Evolutionary conservation across 163 green algal species (phyloP), one percentile per base, ranked within the genome.

Genomic region (Scenedesmus sp.): DNA sequence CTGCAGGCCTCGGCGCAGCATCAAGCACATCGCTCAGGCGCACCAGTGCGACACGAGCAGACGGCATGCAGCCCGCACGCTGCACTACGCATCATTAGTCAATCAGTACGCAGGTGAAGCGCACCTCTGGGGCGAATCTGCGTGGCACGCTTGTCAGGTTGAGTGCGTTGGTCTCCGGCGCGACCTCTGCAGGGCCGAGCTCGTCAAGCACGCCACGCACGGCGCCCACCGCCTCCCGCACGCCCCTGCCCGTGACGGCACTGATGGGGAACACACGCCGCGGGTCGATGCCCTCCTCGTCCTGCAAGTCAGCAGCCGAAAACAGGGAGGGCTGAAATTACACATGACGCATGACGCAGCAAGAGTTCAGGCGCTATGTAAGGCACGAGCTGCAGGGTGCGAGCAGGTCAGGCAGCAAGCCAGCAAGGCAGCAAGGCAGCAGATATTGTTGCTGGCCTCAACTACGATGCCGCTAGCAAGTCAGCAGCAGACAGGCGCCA

Each of bases 221-320:
- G 3, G 84, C 91, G 1, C 94, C 91, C 82, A 98, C 96, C 20
- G 98, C 81, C 70, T 96, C 92, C 0, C 85, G 72, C 33, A 97
- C 95, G 49, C 97, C 97, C 49, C 95, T 72, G 0, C 96, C 96
- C 0, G 97, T 98, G 2, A 95, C 97, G 0, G 98, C 98, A 33
- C 91, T 97, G 73, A 99, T 94, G 33, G 96, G 49, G 46, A 98
- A 94, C 37, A 98, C 91, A 56, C 93, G 46, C 3, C 95, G 92
- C 1, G 87, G 9, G 5, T 92, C 59, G 22, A 97, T 83, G 6
- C 95, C 95, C 37, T 90, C 70, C 87, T 94, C 94, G 46, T 92
- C 76, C 65, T 90, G 65, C 43, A 22, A 43, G 68, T 30, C 42
- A 44, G n/a, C n/a, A n/a, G 2, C 2, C 16, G 33, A 13, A 6